Percentiles rank a stretch among this genome's conserved stretches.
Conservation (phyloP, 2,329 filamentous ascomycete species). For the Aplosporella prunicola region DNA sequence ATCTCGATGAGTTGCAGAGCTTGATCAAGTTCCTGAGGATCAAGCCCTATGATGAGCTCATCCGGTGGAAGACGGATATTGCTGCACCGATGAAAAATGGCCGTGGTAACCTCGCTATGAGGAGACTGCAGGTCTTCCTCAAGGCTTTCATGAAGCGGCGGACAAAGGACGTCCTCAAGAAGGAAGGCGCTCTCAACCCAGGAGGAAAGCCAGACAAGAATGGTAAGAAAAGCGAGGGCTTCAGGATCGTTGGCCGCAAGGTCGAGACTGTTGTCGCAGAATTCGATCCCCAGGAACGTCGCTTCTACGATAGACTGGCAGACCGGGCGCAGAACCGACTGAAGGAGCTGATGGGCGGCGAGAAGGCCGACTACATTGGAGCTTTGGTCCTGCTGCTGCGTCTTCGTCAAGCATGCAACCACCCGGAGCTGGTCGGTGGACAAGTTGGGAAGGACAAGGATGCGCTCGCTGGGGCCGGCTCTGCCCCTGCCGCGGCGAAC, state of each 20-base stretch:
- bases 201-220: slow-evolving; percentile 53
- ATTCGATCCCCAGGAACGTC: slow-evolving; percentile 70
- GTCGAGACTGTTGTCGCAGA: slow-evolving; percentile 70
- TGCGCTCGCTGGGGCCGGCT: slow-evolving; percentile 50
- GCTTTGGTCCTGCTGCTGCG: slow-evolving; percentile 87
- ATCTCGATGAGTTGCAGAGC: slow-evolving; percentile 90
- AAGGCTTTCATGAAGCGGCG: slow-evolving; percentile 98
- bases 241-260: slow-evolving; percentile 87
- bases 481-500: background rate
- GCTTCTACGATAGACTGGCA: slow-evolving; percentile 78
- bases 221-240: slow-evolving; percentile 51
- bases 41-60: slow-evolving; percentile 77
- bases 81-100: slow-evolving; percentile 83
- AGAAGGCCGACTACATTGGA: slow-evolving; percentile 79
- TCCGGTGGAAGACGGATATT: slow-evolving; percentile 85
- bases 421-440: slow-evolving; percentile 76
- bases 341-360: slow-evolving; percentile 75
- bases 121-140: slow-evolving; percentile 72
- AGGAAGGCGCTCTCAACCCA: slow-evolving; percentile 70
- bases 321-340: slow-evolving; percentile 77
- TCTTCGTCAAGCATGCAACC: slow-evolving; percentile 87
- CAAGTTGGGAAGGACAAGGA: slow-evolving; percentile 85
- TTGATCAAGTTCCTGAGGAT: slow-evolving; percentile 88
- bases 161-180: slow-evolving; percentile 91
- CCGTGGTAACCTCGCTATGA: slow-evolving; percentile 79